These are phyloP conservation scores for Protomyces gravidus DNA, from an alignment of 1,139 yeast genomes.

Conservation along the genomic window DNA sequence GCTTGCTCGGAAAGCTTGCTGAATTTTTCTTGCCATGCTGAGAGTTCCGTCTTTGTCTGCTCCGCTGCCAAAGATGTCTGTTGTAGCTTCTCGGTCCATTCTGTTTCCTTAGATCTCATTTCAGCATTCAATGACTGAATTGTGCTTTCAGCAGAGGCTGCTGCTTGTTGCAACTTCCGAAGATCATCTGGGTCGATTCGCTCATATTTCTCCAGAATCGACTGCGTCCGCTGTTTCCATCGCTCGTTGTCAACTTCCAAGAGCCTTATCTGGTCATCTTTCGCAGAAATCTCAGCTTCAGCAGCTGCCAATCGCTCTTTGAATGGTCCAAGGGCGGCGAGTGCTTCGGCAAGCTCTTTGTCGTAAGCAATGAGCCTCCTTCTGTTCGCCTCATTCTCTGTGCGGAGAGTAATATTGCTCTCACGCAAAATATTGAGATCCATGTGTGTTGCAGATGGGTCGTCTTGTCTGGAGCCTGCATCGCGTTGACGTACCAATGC, in stretches of 20 bases:
- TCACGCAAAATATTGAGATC: conserved; percentile 70
- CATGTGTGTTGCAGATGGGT: conserved; percentile 58
- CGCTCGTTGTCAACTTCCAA: conserved; percentile 47
- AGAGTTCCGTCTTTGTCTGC: conserved; percentile 1
- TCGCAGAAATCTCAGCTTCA: conserved; percentile 44
- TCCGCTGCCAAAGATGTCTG: background rate
- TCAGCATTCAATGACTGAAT: background rate
- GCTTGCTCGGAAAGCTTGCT: conserved; percentile 24
- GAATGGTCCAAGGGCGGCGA: conserved; percentile 41
- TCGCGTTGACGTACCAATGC: conserved; percentile 38
- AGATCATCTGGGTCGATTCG: conserved; percentile 50
- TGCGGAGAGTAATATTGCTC: conserved; percentile 63
- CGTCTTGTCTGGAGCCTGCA: conserved; percentile 48
- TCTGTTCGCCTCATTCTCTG: conserved; percentile 46
- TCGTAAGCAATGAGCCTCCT: conserved; percentile 41
- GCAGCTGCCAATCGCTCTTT: conserved; percentile 42
- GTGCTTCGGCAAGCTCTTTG: conserved; percentile 40
- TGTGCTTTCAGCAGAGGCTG: conserved; percentile 8
- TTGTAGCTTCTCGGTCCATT: background rate
- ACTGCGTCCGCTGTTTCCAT: conserved; percentile 54
- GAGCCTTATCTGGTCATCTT: conserved; percentile 44
- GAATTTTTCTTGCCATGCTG: background rate
- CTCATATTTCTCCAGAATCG: conserved; percentile 48
- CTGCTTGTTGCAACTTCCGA: conserved; percentile 38
- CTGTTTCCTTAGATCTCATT: background rate